Evolutionary conservation across 345 rosid species (phyloP).

Genomic region (Linum trigynum): DNA sequence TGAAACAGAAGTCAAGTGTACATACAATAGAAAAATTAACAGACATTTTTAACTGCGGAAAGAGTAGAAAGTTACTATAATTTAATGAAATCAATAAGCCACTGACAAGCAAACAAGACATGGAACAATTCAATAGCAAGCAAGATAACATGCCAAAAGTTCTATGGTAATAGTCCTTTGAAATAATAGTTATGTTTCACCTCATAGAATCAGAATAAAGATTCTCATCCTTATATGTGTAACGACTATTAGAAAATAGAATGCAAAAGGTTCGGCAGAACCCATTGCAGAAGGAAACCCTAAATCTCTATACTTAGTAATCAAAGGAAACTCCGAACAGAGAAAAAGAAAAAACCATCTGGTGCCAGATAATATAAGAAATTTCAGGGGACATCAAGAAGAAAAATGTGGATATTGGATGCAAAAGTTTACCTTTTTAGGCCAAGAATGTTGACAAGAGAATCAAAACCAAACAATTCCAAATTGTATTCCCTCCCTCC

Average conservation of each 20-base stretch:
- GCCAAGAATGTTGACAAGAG: constrained; percentile 97
- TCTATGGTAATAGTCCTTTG: no score
- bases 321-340: not conserved
- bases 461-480: constrained; percentile 98
- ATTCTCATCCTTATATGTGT: no score
- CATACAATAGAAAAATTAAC: no score
- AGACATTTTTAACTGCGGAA: not conserved
- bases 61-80: not conserved
- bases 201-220: no score
- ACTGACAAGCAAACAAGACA: not conserved
- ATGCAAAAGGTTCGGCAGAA: not conserved
- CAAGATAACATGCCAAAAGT: no score
- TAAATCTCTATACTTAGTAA: no score
- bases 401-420: not conserved
- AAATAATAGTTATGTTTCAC: no score
- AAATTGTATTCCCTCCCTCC: constrained; percentile 61
- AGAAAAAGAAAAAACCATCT: not conserved
- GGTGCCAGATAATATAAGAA: constrained; percentile 1
- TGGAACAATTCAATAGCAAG: not conserved
- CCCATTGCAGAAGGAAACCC: not conserved
- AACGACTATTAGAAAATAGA: no score
- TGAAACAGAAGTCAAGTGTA: constrained; percentile 31
- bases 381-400: not conserved
- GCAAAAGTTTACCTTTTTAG: constrained; percentile 55
- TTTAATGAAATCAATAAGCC: no score